These are phyloP conservation scores for Capsella bursapastoris DNA, from an alignment of 345 rosid species.

Conservation along the genomic window DNA sequence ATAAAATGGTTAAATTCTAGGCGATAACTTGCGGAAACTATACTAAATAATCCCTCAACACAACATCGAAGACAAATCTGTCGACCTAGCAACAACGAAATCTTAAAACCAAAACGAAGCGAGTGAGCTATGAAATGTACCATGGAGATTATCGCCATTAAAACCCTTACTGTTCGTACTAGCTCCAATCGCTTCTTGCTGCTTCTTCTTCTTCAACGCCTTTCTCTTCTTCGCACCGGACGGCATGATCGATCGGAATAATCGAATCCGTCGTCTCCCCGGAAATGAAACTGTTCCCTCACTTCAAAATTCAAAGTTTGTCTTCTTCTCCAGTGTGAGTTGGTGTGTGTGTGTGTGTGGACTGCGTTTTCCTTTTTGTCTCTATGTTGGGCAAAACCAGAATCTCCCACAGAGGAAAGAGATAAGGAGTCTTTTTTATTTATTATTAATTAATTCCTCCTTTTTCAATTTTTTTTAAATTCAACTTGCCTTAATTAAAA, in stretches of 20 bases:
- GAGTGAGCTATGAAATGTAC: neutral
- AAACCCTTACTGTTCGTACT: slow-evolving; percentile 2
- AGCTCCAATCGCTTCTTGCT: slow-evolving; percentile 41
- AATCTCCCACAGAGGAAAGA: slow-evolving; percentile 36
- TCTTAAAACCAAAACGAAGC: neutral
- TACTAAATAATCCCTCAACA: slow-evolving; percentile 15
- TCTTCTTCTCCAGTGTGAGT: slow-evolving; percentile 16
- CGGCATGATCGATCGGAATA: slow-evolving; percentile 65
- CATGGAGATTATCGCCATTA: slow-evolving; percentile 39
- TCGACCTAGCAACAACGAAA: slow-evolving; percentile 11
- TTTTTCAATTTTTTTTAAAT: neutral
- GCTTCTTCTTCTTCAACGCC: slow-evolving; percentile 88
- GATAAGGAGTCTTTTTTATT: slow-evolving; percentile 35
- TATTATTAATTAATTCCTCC: neutral
- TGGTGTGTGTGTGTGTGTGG: slow-evolving; percentile 37
- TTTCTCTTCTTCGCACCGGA: slow-evolving; percentile 90
- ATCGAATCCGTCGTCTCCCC: neutral
- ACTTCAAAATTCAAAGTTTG: slow-evolving; percentile 13
- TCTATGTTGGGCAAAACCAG: slow-evolving; percentile 33
- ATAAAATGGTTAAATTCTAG: neutral
- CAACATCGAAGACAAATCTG: neutral
- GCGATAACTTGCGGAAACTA: neutral
- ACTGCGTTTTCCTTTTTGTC: slow-evolving; percentile 45
- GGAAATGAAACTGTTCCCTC: slow-evolving; percentile 11
- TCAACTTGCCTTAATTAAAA: neutral